Conservation (phyloP, 495 filamentous ascomycete species). For the Penicillium verhagenii region DNA sequence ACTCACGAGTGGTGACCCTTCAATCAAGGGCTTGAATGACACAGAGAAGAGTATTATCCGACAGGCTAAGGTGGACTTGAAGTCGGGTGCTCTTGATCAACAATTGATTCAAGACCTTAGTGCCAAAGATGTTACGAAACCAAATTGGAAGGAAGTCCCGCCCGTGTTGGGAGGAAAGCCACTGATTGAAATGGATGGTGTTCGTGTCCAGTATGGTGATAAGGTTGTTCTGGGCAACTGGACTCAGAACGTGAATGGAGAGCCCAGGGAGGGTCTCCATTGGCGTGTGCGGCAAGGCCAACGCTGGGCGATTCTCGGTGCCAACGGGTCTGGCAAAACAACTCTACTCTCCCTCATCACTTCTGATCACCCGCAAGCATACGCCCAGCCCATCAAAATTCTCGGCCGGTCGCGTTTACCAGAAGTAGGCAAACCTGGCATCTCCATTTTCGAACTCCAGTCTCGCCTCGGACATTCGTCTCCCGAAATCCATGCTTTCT, state of each 20-base stretch:
- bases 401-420: slow-evolving; percentile 83
- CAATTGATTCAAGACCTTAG: slow-evolving; percentile 33
- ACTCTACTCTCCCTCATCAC: slow-evolving; percentile 89
- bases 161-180: slow-evolving; percentile 49
- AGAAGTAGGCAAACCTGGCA: slow-evolving; percentile 64
- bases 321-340: slow-evolving; percentile 83
- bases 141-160: neutral
- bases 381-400: slow-evolving; percentile 79
- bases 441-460: slow-evolving; percentile 92
- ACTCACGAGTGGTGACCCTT: neutral
- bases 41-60: slow-evolving; percentile 6
- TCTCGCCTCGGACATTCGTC: slow-evolving; percentile 86
- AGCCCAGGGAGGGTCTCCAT: slow-evolving; percentile 58
- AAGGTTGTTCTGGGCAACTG: slow-evolving; percentile 77
- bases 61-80: slow-evolving; percentile 12
- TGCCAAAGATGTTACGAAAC: slow-evolving; percentile 1
- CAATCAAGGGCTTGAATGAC: neutral
- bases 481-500: slow-evolving; percentile 91
- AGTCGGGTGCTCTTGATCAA: slow-evolving; percentile 29
- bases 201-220: slow-evolving; percentile 74
- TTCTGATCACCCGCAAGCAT: slow-evolving; percentile 93
- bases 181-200: slow-evolving; percentile 82
- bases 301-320: slow-evolving; percentile 87
- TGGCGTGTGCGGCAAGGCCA: slow-evolving; percentile 84
- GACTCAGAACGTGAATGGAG: slow-evolving; percentile 54